phyloP scores from a whole-genome alignment of 306 rosid species.

The Cucurbita moschata region DNA sequence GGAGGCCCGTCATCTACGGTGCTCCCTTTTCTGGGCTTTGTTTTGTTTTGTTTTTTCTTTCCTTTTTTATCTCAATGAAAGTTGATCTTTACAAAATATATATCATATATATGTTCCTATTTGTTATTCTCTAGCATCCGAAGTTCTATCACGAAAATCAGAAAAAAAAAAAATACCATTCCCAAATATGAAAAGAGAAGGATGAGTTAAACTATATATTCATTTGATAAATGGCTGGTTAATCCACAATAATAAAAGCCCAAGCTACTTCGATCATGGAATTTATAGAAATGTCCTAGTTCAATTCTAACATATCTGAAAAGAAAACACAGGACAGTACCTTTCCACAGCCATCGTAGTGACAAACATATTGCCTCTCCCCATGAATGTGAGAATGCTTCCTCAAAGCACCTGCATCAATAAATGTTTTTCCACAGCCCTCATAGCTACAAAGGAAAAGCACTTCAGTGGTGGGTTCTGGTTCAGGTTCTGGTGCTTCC shows the following conservation, averaged over 20 bases:
- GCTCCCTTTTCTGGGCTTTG: no score
- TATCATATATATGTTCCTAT: background rate
- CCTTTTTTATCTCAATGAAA: no score
- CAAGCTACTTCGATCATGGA: background rate
- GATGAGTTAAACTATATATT: background rate
- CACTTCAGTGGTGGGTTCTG: constrained; percentile 95
- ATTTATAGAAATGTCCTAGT: background rate
- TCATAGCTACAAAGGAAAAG: constrained; percentile 96
- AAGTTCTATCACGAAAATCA: background rate
- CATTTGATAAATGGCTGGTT: background rate
- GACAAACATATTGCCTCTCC: constrained; percentile 83
- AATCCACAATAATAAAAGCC: background rate
- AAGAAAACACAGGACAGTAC: constrained; percentile 17
- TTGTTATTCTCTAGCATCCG: background rate
- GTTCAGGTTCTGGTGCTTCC: constrained; percentile 68
- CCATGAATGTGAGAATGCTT: constrained; percentile 97
- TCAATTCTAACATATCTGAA: background rate
- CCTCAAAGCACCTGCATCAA: constrained; percentile 95
- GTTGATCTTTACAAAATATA: no score
- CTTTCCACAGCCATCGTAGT: constrained; percentile 91
- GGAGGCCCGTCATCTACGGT: no score
- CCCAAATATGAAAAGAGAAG: background rate
- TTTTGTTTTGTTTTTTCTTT: no score
- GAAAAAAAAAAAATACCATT: background rate
- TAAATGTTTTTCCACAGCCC: constrained; percentile 89